Evolutionary conservation across 805 yeast species (phyloP), one percentile per base, ranked within the genome.

Genomic region (Lachancea nothofagi): DNA sequence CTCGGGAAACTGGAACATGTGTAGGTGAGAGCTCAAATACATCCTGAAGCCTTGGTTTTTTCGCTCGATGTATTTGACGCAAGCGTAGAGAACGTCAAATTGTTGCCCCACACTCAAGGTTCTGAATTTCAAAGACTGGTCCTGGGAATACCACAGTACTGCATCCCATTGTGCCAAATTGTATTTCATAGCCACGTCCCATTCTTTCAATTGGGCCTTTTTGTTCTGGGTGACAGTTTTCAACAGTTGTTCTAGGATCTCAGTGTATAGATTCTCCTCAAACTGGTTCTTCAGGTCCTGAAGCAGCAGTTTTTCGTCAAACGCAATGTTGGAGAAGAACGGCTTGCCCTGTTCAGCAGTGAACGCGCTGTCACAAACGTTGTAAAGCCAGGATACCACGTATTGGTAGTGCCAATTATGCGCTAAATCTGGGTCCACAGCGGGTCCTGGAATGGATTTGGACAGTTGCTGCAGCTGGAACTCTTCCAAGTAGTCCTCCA

Each of bases 351-450:
- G 45, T 3, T 41, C 45, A 21, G 33, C 35, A 1, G 36, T 41
- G n/a, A 40, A 20, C 54, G 50, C 57, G 5, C 64, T 58, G 20
- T 55, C 55, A 33, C 60, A 54, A 5, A 59, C 62, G 38, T 52
- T 54, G 36, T 57, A 54, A n/a, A 61, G 47, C 61, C 65, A 62
- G 13, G 55, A 48, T 8, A 61, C 46, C 18, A 56, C 55, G 31
- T 53, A 59, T 36, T 62, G 65, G 36, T 57, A 62, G 15, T 47
- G 42, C 65, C 64, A 61, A 7, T 47, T 42, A 18, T 33, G 25
- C 8, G 51, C 20, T 22, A 60, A 33, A 7, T 43, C 45, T 9
- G 42, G 35, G 6, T 39, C 28, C 18, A 28, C 13, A 21, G 40
- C 46, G 27, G 47, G 32, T 3, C 35, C 38, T 26, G 17, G 29